Base-by-base conservation (phyloP, 2,329 filamentous ascomycete genomes). In the Xylariaceae sp. region DNA sequence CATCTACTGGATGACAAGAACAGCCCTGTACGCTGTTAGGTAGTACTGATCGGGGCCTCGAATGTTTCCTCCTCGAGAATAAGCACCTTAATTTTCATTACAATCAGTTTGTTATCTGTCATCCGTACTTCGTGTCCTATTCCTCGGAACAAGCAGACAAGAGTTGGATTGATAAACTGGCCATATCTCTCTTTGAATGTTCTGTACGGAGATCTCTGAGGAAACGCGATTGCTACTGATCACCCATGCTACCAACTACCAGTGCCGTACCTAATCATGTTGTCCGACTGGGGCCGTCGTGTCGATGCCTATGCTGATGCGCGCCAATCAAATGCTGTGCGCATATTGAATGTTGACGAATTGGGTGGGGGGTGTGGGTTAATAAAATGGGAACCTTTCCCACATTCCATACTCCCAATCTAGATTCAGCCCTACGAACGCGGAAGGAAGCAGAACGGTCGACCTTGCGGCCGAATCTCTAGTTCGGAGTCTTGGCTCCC, bases 251-350 rank as follows among this genome's bases (percentile, higher is more conserved):
- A 44, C 35, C 47, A 55, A 48, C 39, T 48, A 45, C 42, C 42
- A 13, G 37, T 13, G 7, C 23, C 23, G 4, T 42, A 13, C 37
- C 37, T 9, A 56, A 50, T 30, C 42, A 35, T 10, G 44, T 51
- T 11, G 39, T 23, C 48, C 8, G 52, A 42, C 52, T 45, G 52
- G 55, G 55, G 55, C 50, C 30, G 13, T 56, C 23, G 39, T 44
- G 30, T 55, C 13, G 47, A 23, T 10, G 11, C 37, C 37, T 58
- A 57, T 51, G 34, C 8, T 53, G 1, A 50, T 60, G 62, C 59
- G 63, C 61, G 59, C 63, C 63, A 65, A 65, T 65, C 61, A 65
- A 39, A 63, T 53, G 58, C 55, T 53, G 37, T 39, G 63, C 63
- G 63, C 63, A 64, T 63, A 48, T 50, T 35, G 52, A 60, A 58